phyloP scores from a whole-genome alignment of 2,329 filamentous ascomycete genomes.

The Fonsecaea pugnacius region DNA sequence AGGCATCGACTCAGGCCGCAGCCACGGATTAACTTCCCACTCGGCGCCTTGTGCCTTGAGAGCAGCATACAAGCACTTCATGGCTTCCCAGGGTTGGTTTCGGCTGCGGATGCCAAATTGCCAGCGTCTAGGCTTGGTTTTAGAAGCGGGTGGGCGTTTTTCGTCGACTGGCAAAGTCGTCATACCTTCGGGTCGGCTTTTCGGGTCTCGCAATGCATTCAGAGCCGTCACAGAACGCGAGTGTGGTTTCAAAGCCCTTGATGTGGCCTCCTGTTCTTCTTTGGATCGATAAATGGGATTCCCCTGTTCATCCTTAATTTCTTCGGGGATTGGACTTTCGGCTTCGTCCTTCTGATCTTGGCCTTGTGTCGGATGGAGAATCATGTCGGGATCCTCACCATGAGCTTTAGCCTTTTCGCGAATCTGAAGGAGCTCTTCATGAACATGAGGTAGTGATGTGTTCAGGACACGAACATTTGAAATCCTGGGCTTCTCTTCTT shows the following conservation, averaged over 20 bases:
- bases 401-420: slow-evolving; percentile 55
- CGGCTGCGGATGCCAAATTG: slow-evolving; percentile 96
- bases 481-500: slow-evolving; percentile 60
- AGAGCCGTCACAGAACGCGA: slow-evolving; percentile 71
- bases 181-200: slow-evolving; percentile 60
- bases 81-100: slow-evolving; percentile 90
- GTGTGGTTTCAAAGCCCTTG: slow-evolving; percentile 82
- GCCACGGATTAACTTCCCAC: slow-evolving; percentile 63
- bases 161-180: slow-evolving; percentile 48
- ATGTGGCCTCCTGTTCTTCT: slow-evolving; percentile 80
- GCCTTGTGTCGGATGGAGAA: slow-evolving; percentile 31
- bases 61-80: slow-evolving; percentile 93
- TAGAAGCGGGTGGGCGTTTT: slow-evolving; percentile 53
- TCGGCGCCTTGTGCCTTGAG: slow-evolving; percentile 84
- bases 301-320: slow-evolving; percentile 36
- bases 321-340: slow-evolving; percentile 37
- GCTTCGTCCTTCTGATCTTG: slow-evolving; percentile 28
- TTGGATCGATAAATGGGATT: slow-evolving; percentile 45
- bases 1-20: slow-evolving; percentile 22
- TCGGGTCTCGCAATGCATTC: slow-evolving; percentile 61
- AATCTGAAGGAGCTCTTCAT: slow-evolving; percentile 83
- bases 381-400: slow-evolving; percentile 40
- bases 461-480: slow-evolving; percentile 92
- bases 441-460: slow-evolving; percentile 86
- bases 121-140: slow-evolving; percentile 81